A percentile compares a stretch with the other conserved stretches of the same genome.
Conservation (phyloP, 1,139 yeast genomes). For the Nakaseomyces nivariensis region DNA sequence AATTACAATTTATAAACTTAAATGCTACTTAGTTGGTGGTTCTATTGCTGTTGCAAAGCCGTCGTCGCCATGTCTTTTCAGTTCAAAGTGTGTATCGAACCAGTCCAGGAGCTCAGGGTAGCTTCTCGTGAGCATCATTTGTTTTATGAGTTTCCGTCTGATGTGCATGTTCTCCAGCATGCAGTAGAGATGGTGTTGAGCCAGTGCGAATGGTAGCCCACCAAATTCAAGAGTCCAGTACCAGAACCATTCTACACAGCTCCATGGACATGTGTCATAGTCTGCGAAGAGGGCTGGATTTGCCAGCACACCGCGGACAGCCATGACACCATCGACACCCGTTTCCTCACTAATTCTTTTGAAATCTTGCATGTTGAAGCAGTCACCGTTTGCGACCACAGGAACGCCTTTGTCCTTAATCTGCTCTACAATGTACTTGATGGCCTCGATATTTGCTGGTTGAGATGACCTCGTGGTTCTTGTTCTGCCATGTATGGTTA, state of each 20-base stretch:
- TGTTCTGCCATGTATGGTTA: conserved; percentile 90
- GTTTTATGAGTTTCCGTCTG: conserved; percentile 44
- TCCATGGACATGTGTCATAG: conserved; percentile 70
- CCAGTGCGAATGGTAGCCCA: conserved; percentile 73
- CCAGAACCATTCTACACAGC: conserved; percentile 76
- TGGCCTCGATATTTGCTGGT: conserved; percentile 79
- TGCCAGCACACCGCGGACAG: conserved; percentile 76
- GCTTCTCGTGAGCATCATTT: conserved; percentile 51
- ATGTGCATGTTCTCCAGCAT: conserved; percentile 59
- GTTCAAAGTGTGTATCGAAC: conserved; percentile 60
- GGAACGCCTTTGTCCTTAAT: conserved; percentile 48
- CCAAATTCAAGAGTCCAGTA: conserved; percentile 60
- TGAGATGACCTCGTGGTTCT: conserved; percentile 73
- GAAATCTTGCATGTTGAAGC: conserved; percentile 60
- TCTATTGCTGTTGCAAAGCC: conserved; percentile 57
- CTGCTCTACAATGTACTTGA: conserved; percentile 47
- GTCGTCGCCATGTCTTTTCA: conserved; percentile 54
- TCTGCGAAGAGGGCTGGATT: conserved; percentile 89
- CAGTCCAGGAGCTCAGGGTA: conserved; percentile 66
- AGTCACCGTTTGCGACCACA: conserved; percentile 93
- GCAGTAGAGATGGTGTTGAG: conserved; percentile 81
- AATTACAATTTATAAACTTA: too few relatives aligned
- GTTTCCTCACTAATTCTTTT: conserved; percentile 50
- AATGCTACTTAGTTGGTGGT: conserved; percentile 31
- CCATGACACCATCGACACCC: conserved; percentile 88